Evolutionary conservation across 148 eudicot genomes (phyloP).

Genomic region (Beta vulgaris): DNA sequence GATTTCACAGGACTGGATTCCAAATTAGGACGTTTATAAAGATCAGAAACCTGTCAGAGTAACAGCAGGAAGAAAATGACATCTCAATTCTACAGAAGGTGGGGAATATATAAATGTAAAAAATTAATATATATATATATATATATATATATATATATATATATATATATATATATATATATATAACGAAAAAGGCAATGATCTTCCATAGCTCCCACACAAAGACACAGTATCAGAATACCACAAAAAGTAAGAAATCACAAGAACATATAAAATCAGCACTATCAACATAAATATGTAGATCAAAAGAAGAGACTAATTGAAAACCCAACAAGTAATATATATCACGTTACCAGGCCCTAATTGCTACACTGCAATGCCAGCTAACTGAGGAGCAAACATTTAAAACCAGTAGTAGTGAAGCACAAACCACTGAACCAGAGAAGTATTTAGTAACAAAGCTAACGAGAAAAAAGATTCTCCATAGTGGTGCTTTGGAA

Average conservation of each 20-base stretch:
- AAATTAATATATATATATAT: too few species aligned
- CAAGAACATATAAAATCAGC: background rate
- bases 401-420: background rate
- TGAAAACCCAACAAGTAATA: background rate
- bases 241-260: background rate
- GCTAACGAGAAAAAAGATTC: background rate
- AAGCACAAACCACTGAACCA: background rate
- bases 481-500: background rate
- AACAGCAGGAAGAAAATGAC: background rate
- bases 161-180: too few species aligned
- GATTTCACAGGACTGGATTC: slow-evolving; percentile 75
- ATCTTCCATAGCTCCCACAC: background rate
- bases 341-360: background rate
- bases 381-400: background rate
- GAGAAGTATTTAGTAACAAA: background rate
- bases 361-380: background rate
- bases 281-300: background rate
- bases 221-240: background rate
- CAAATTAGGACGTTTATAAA: slow-evolving; percentile 72
- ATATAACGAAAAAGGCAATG: background rate
- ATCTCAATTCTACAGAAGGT: background rate
- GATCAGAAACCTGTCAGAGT: slow-evolving; percentile 66
- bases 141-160: too few species aligned
- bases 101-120: background rate
- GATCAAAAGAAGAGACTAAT: background rate